Conservation (phyloP, 768 basidiomycete genomes). For the Boletus subparvulus region DNA sequence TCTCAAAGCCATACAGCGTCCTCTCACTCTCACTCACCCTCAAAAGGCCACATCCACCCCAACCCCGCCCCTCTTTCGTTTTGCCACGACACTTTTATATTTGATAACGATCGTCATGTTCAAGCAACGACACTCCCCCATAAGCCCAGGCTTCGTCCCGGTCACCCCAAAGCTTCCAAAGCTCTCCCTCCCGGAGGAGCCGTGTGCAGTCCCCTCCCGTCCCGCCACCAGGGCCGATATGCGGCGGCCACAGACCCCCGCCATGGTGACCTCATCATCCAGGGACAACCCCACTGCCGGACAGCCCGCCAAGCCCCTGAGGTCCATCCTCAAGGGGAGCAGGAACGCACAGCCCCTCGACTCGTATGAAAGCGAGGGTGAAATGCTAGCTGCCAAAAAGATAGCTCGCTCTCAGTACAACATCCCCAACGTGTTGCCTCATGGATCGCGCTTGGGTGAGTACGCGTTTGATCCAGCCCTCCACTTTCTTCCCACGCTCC, state of each 20-base stretch:
- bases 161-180: conserved; percentile 22
- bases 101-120: conserved; percentile 31
- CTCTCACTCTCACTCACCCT: not conserved
- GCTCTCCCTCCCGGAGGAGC: conserved; percentile 22
- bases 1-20: not conserved
- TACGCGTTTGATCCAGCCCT: not conserved
- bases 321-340: conserved; percentile 32
- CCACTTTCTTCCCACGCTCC: not conserved
- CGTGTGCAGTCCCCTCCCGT: conserved; percentile 6
- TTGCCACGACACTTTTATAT: conserved; percentile 17
- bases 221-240: conserved; percentile 15
- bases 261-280: conserved; percentile 12
- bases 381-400: conserved; percentile 24
- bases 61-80: conserved; percentile 11
- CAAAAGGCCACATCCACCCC: conserved; percentile 3
- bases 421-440: conserved; percentile 22
- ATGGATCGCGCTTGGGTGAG: conserved; percentile 29
- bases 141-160: conserved; percentile 18
- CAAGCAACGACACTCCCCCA: conserved; percentile 16
- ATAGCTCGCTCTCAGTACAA: conserved; percentile 19
- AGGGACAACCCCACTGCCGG: conserved; percentile 23
- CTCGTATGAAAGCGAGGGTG: conserved; percentile 33
- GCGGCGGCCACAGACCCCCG: conserved; percentile 22
- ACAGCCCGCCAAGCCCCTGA: conserved; percentile 25
- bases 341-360: conserved; percentile 13